Evolutionary conservation across 345 rosid genomes (phyloP).

Genomic region (Durio zibethinus): DNA sequence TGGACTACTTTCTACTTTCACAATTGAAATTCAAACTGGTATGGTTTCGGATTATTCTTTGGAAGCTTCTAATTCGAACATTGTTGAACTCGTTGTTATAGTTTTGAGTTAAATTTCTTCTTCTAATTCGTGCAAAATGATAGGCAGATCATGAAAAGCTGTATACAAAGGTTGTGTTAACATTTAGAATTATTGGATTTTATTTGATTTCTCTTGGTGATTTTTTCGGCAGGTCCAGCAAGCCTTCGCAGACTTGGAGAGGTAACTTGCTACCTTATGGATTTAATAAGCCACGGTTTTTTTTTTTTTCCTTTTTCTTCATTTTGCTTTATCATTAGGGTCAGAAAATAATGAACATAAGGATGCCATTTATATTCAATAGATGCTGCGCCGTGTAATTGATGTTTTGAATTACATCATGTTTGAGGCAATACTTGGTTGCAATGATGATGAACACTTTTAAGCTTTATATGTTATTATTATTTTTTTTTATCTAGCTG

Average conservation of each 20-base stretch:
- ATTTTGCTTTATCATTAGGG: no score
- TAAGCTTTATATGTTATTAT: neutral
- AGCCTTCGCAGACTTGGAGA: constrained; percentile 59
- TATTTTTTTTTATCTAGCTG: neutral
- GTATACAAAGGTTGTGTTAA: no score
- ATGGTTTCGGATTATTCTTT: neutral
- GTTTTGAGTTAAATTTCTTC: no score
- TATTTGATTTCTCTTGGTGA: no score
- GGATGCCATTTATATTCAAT: neutral
- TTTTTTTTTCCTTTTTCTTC: neutral
- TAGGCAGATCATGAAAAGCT: no score
- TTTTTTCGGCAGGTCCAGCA: constrained; percentile 50
- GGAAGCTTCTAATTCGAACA: neutral
- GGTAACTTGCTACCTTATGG: constrained; percentile 29
- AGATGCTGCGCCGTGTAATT: neutral
- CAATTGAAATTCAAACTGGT: no score
- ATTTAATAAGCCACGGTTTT: neutral
- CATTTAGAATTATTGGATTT: no score
- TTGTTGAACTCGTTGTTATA: no score
- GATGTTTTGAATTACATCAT: neutral
- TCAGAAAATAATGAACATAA: no score
- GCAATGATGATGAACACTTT: neutral
- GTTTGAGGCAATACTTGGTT: neutral
- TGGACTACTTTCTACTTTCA: no score
- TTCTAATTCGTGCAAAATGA: neutral